phyloP scores from a whole-genome alignment of 2,329 filamentous ascomycete genomes.

The Ophiostoma sp. region DNA sequence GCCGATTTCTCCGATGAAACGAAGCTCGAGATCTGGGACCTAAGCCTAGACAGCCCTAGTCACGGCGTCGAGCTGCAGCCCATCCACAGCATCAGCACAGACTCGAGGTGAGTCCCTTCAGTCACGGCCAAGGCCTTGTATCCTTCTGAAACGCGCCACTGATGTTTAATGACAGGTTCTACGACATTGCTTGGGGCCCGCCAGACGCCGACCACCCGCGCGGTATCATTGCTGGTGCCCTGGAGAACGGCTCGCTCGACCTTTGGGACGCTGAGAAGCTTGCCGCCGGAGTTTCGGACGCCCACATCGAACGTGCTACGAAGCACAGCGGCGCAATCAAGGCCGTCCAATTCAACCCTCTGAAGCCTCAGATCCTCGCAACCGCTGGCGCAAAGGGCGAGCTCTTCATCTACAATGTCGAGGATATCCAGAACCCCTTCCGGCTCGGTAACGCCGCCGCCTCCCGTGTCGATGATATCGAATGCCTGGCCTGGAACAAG shows the following conservation, averaged over 20 bases:
- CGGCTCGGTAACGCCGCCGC: conserved; percentile 77
- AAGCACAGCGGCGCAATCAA: conserved; percentile 95
- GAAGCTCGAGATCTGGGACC: conserved; percentile 93
- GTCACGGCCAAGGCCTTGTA: conserved; percentile 28
- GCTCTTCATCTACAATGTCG: conserved; percentile 91
- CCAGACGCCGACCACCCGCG: conserved; percentile 74
- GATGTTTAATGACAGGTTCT: conserved; percentile 67
- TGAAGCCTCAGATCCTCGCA: conserved; percentile 85
- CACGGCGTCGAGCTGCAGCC: conserved; percentile 83
- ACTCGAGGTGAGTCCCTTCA: conserved; percentile 75
- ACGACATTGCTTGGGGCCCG: conserved; percentile 93
- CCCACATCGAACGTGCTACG: conserved; percentile 80
- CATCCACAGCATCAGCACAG: conserved; percentile 77
- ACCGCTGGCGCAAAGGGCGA: conserved; percentile 94
- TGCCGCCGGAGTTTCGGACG: conserved; percentile 60
- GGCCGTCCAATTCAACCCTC: conserved; percentile 92
- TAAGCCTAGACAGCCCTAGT: conserved; percentile 74
- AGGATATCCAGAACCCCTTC: conserved; percentile 85
- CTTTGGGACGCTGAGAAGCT: conserved; percentile 85
- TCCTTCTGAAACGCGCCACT: conserved; percentile 13
- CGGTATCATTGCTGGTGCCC: conserved; percentile 90
- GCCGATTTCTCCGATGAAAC: conserved; percentile 98
- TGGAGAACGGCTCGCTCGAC: conserved; percentile 91
- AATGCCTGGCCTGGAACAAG: conserved; percentile 97
- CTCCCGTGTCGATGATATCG: conserved; percentile 89